Evolutionary conservation across 2,329 filamentous ascomycete genomes (phyloP).

Genomic region (Aspergillus quadrilineatus): DNA sequence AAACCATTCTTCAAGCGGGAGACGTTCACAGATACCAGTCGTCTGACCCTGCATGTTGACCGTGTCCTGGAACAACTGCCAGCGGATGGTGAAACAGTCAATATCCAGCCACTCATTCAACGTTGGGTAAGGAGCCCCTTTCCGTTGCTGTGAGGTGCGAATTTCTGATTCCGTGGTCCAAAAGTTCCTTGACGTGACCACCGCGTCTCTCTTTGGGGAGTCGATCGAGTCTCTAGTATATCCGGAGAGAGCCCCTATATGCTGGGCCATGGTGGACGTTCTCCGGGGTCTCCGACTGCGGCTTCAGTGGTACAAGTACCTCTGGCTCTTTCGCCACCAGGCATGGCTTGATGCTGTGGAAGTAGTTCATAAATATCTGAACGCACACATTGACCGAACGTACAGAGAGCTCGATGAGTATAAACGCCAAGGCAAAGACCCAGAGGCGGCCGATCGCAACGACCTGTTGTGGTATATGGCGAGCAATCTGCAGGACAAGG

Average conservation of each 20-base stretch:
- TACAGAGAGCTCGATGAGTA: not conserved
- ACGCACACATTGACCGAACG: not conserved
- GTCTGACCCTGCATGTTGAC: not conserved
- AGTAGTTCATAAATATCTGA: not conserved
- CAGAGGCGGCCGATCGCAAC: not conserved
- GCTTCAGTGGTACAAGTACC: not conserved
- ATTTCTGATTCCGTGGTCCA: not conserved
- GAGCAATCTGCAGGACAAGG: not conserved
- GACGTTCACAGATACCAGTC: not conserved
- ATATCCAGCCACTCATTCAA: constrained; percentile 14
- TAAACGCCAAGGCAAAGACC: not conserved
- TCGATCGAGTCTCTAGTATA: constrained; percentile 11
- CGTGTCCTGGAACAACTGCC: not conserved
- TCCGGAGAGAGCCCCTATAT: not conserved
- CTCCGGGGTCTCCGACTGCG: constrained; percentile 7
- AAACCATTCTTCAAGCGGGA: not conserved
- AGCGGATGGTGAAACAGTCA: not conserved
- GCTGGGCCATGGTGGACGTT: not conserved
- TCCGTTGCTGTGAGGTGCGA: not conserved
- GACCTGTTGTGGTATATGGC: constrained; percentile 15
- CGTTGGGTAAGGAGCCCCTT: constrained; percentile 14
- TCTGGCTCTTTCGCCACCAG: not conserved
- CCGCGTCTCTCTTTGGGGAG: constrained; percentile 22
- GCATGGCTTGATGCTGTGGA: constrained; percentile 2
- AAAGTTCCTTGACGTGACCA: constrained; percentile 16